A percentile compares a stretch with the other conserved stretches of the same genome.
These are phyloP conservation scores for Calonectria fujianensis DNA, from an alignment of 2,329 filamentous ascomycete species.

Conservation along the genomic window DNA sequence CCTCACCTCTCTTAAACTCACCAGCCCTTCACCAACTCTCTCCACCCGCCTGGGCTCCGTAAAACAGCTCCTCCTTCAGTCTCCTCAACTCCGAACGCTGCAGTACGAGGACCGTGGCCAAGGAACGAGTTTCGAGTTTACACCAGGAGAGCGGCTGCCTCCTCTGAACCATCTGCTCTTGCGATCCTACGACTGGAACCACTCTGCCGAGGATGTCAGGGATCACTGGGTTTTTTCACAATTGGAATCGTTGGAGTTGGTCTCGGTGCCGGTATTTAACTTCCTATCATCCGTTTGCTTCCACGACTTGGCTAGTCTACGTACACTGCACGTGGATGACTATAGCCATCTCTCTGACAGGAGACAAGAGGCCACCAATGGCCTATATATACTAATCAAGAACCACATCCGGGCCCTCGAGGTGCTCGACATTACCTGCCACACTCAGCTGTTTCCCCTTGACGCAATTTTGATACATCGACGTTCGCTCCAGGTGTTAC, in stretches of 20 bases:
- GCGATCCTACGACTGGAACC: slow-evolving; percentile 70
- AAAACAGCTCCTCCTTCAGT: slow-evolving; percentile 64
- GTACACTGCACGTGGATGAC: slow-evolving; percentile 66
- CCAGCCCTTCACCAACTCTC: slow-evolving; percentile 62
- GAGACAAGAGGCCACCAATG: slow-evolving; percentile 62
- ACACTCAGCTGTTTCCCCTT: slow-evolving; percentile 63
- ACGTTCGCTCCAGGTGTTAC: slow-evolving; percentile 60
- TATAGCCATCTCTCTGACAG: slow-evolving; percentile 63
- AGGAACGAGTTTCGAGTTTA: slow-evolving; percentile 66
- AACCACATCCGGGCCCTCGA: slow-evolving; percentile 61
- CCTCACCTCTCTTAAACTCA: slow-evolving; percentile 64
- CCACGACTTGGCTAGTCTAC: slow-evolving; percentile 60
- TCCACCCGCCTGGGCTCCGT: slow-evolving; percentile 64
- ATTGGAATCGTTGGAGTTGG: slow-evolving; percentile 64
- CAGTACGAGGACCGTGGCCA: slow-evolving; percentile 67
- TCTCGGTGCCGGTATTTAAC: slow-evolving; percentile 66
- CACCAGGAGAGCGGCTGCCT: slow-evolving; percentile 63
- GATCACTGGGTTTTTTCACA: slow-evolving; percentile 68
- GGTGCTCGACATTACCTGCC: slow-evolving; percentile 64
- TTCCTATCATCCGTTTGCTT: slow-evolving; percentile 66
- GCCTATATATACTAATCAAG: slow-evolving; percentile 63
- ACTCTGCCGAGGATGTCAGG: slow-evolving; percentile 61
- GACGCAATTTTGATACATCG: slow-evolving; percentile 64
- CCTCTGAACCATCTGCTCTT: slow-evolving; percentile 64
- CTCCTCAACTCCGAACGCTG: slow-evolving; percentile 61